These are phyloP conservation scores for Alternaria rosae DNA, from an alignment of 2,329 filamentous ascomycete species.

Conservation along the genomic window DNA sequence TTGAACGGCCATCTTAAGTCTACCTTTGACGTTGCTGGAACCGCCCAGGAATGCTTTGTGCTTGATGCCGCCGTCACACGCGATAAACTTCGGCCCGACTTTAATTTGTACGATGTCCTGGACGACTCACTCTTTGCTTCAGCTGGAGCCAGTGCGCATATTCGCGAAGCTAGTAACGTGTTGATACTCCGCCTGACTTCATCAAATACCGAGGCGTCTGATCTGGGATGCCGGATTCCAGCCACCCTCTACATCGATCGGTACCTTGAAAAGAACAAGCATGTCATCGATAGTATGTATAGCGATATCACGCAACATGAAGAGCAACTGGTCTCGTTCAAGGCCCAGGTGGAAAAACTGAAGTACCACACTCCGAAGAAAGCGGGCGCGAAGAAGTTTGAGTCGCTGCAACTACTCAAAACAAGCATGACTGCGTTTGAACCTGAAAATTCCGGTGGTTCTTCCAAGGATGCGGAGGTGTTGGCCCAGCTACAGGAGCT, in stretches of 20 bases:
- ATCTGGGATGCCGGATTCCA: conserved; percentile 60
- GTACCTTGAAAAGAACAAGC: conserved; percentile 63
- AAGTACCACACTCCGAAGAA: conserved; percentile 43
- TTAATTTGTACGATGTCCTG: conserved; percentile 62
- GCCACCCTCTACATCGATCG: conserved; percentile 65
- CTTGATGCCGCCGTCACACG: conserved; percentile 38
- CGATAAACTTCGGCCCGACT: conserved; percentile 29
- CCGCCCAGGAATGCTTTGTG: conserved; percentile 35
- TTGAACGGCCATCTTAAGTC: conserved; percentile 56
- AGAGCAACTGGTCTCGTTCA: conserved; percentile 40
- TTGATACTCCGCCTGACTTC: conserved; percentile 56
- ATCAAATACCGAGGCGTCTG: conserved; percentile 46
- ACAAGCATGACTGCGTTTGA: conserved; percentile 48
- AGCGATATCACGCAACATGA: conserved; percentile 46
- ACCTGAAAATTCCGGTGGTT: conserved; percentile 19
- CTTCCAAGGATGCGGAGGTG: conserved; percentile 28
- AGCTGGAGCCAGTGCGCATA: conserved; percentile 33
- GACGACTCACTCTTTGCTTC: conserved; percentile 57
- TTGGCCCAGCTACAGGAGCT: conserved; percentile 39
- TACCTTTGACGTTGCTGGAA: conserved; percentile 43
- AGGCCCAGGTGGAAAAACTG: conserved; percentile 46
- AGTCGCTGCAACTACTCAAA: conserved; percentile 50
- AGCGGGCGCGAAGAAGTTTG: conserved; percentile 38
- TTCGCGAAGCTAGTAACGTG: conserved; percentile 57
- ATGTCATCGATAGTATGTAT: conserved; percentile 58